Conservation (phyloP, 2,329 filamentous ascomycete genomes). For the Pyrenophora teres region DNA sequence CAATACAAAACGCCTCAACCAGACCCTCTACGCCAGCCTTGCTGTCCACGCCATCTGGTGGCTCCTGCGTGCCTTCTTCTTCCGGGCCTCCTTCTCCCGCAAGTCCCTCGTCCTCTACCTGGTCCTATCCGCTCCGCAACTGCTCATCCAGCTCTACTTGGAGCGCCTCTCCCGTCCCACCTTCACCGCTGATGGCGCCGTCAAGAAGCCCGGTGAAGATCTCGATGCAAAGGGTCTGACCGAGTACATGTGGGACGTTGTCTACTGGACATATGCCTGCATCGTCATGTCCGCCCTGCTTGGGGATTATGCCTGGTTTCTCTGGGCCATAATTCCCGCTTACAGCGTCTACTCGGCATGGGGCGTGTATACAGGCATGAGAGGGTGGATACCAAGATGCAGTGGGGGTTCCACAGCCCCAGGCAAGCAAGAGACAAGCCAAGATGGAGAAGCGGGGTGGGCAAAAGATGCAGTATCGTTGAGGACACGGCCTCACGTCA, state of each 20-base stretch:
- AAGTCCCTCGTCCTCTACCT: constrained; percentile 67
- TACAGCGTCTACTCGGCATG: constrained; percentile 54
- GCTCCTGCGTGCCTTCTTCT: constrained; percentile 66
- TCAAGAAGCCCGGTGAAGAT: constrained; percentile 83
- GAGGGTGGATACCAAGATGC: constrained; percentile 50
- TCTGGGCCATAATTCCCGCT: constrained; percentile 57
- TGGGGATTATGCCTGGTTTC: constrained; percentile 79
- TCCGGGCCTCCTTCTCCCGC: constrained; percentile 63
- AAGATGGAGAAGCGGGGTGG: constrained; percentile 60
- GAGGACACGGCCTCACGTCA: constrained; percentile 12
- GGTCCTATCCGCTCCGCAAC: constrained; percentile 72
- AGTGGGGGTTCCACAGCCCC: constrained; percentile 44
- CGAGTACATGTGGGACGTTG: constrained; percentile 96
- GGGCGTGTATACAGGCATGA: constrained; percentile 53
- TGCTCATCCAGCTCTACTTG: constrained; percentile 82
- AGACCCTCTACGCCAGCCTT: constrained; percentile 78
- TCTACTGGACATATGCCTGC: constrained; percentile 91
- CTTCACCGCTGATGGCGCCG: constrained; percentile 63
- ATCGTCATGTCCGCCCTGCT: constrained; percentile 73
- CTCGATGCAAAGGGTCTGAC: constrained; percentile 85
- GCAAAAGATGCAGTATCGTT: constrained; percentile 55
- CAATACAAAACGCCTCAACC: constrained; percentile 77
- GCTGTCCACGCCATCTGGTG: constrained; percentile 76
- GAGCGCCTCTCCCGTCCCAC: constrained; percentile 82
- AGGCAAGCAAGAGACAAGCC: constrained; percentile 54